These are phyloP conservation scores for Fusarium tupiense DNA, from an alignment of 2,329 filamentous ascomycete genomes.

Conservation along the genomic window DNA sequence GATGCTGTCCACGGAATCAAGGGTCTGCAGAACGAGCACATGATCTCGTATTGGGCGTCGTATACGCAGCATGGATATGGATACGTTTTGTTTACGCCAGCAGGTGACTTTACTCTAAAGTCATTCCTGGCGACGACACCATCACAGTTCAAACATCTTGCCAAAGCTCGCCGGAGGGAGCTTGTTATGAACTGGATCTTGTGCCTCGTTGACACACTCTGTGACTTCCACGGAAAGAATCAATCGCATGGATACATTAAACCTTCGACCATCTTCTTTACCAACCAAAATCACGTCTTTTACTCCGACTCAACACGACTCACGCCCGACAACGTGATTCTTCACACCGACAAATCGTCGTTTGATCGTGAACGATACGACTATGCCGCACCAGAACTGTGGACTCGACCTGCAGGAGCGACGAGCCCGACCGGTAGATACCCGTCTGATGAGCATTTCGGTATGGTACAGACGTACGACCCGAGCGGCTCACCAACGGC, in stretches of 20 bases:
- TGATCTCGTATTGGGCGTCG: constrained; percentile 76
- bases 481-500: constrained; percentile 41
- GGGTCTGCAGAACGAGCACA: constrained; percentile 71
- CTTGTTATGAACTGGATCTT: constrained; percentile 79
- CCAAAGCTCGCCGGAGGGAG: constrained; percentile 67
- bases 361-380: constrained; percentile 77
- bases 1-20: constrained; percentile 68
- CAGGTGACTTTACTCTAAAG: constrained; percentile 72
- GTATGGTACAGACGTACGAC: constrained; percentile 49
- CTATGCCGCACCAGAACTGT: constrained; percentile 76
- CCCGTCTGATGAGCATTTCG: constrained; percentile 51
- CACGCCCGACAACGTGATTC: constrained; percentile 54
- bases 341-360: constrained; percentile 55
- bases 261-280: constrained; percentile 75
- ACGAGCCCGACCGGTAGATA: constrained; percentile 48
- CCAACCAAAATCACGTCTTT: constrained; percentile 71
- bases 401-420: constrained; percentile 55
- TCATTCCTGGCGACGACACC: constrained; percentile 73
- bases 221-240: constrained; percentile 72
- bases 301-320: constrained; percentile 70
- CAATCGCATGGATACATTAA: constrained; percentile 75
- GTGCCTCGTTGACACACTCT: constrained; percentile 74
- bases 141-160: constrained; percentile 67
- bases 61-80: constrained; percentile 72
- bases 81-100: constrained; percentile 73